Evolutionary conservation across 495 filamentous ascomycete genomes (phyloP), one percentile per base, ranked within the genome.

Genomic region (Sphaerosporella brunnea): DNA sequence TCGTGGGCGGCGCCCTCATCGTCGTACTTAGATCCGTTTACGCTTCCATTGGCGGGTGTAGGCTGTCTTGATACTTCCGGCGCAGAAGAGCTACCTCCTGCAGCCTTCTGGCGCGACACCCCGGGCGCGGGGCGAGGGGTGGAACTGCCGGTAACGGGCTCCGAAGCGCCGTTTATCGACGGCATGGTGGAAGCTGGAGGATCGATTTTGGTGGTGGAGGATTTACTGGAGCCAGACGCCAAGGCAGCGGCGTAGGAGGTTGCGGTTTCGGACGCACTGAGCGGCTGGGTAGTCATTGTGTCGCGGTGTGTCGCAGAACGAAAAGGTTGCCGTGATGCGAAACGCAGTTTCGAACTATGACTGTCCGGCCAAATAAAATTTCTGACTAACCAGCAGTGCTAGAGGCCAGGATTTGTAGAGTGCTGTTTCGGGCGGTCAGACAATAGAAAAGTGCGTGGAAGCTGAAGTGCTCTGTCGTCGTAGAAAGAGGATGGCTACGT

Each of bases 1-100:
- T 82, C 86, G 4, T 32, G 45, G 42, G 55, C 61, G 26, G 54
- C 60, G 26, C 56, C 56, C 45, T 65, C 66, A 23, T 21, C 35
- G 8, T 45, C 53, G 37, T 43, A 9, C 40, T 26, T 13, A 13
- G 11, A 13, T 13, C 13, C 23, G 13, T 11, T 43, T 2, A 18
- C 4, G 16, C 24, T 26, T 11, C 9, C 23, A 20, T 10, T 19
- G 21, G 23, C 23, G 11, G 43, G 43, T 1, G 43, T 34, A n/a
- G 25, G 16, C 28, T 46, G 43, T 34, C 25, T 4, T 20, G 25
- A 18, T 8, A 34, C 30, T 20, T 34, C 43, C 2, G 18, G 3
- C 19, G 43, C 43, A 46, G 43, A 46, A 9, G 30, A 34, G 19
- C 24, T 44, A 1, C 21, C 41, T 11, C 21, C 43, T 1, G 40